Percentiles rank a stretch among this genome's conserved stretches.
Conservation (phyloP, 1,284 basidiomycete genomes). For the Cystobasidium slooffiae region DNA sequence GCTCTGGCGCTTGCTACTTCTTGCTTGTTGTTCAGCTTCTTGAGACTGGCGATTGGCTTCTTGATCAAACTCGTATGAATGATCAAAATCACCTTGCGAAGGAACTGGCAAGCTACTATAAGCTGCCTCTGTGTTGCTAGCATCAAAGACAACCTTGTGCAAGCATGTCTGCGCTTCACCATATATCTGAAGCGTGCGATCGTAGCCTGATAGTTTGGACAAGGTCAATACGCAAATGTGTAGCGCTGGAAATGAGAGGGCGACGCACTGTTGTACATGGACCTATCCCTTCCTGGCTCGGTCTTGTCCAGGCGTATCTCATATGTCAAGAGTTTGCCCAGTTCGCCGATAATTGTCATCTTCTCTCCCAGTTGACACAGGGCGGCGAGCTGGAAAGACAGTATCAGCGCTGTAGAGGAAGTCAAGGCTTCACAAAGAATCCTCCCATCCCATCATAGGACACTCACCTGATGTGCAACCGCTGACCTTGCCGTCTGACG, state of each 20-base stretch:
- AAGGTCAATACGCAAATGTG: neutral
- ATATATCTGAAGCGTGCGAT: conserved; percentile 50
- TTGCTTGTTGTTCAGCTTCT: conserved; percentile 5
- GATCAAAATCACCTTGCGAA: conserved; percentile 24
- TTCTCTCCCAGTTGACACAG: conserved; percentile 54
- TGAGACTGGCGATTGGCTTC: conserved; percentile 22
- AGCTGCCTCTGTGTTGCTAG: conserved; percentile 20
- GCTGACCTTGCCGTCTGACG: conserved; percentile 48
- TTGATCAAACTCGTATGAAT: conserved; percentile 41
- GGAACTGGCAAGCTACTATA: conserved; percentile 30
- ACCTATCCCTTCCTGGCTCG: conserved; percentile 48
- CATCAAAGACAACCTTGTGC: conserved; percentile 53
- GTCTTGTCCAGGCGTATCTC: conserved; percentile 52
- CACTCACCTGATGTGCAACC: conserved; percentile 42
- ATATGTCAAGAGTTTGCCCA: conserved; percentile 54
- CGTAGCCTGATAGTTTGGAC: conserved; percentile 42
- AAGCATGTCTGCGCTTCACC: conserved; percentile 52
- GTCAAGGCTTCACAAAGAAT: neutral
- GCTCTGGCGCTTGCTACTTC: conserved; percentile 18
- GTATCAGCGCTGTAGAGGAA: neutral
- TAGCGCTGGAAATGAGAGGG: neutral
- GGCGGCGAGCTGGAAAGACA: conserved; percentile 49
- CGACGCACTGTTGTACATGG: conserved; percentile 49
- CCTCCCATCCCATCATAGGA: neutral
- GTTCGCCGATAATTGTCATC: conserved; percentile 53